A percentile compares a stretch with the other conserved stretches of the same genome.
Evolutionary conservation across 2,329 filamentous ascomycete genomes (phyloP).

Genomic region (Cercospora beticola): DNA sequence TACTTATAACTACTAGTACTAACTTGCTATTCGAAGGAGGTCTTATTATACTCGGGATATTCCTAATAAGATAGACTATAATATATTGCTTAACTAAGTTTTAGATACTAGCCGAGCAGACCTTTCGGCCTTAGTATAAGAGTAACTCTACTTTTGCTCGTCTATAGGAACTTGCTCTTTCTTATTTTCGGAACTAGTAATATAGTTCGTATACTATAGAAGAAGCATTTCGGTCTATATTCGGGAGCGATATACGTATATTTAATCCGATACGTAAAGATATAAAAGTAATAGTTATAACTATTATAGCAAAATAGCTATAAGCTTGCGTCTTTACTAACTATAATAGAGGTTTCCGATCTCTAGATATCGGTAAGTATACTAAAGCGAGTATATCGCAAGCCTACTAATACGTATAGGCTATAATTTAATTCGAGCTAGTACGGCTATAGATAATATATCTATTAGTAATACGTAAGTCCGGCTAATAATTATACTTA

Average conservation of each 20-base stretch:
- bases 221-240: conserved; percentile 27
- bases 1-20: neutral
- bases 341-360: conserved; percentile 31
- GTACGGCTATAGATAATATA: conserved; percentile 25
- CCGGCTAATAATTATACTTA: neutral
- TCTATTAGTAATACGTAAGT: conserved; percentile 32
- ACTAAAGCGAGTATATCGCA: neutral
- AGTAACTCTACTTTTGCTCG: conserved; percentile 18
- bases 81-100: conserved; percentile 29
- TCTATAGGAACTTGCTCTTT: conserved; percentile 27
- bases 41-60: conserved; percentile 33
- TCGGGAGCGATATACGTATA: conserved; percentile 25
- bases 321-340: conserved; percentile 34
- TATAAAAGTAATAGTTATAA: conserved; percentile 36
- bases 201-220: conserved; percentile 33
- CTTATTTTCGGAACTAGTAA: conserved; percentile 31
- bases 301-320: conserved; percentile 28
- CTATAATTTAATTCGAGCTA: conserved; percentile 29
- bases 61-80: conserved; percentile 32
- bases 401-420: conserved; percentile 15
- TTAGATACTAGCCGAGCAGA: conserved; percentile 29
- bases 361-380: conserved; percentile 13
- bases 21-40: conserved; percentile 26
- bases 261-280: conserved; percentile 33
- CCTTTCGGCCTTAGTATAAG: conserved; percentile 22